Base-by-base conservation (phyloP, 2,329 filamentous ascomycete species). In the Fonsecaea erecta region DNA sequence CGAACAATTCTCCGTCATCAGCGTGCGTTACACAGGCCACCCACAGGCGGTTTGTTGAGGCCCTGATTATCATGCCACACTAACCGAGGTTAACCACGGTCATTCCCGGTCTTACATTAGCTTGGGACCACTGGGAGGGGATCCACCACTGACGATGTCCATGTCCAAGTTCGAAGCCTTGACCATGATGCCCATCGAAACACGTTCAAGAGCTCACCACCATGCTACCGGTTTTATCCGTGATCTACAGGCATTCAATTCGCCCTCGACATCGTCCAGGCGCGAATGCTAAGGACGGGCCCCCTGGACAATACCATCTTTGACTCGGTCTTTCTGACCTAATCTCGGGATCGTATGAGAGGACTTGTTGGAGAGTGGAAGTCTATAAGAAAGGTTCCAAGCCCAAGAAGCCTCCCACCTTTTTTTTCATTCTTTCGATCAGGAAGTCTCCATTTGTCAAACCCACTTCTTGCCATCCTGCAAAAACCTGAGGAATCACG, bases 41-140 rank as follows among this genome's bases (percentile, higher is more conserved):
- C 32, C 32, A 34, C 32, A 34, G 54, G 59, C 35, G 11, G n/a
- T n/a, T 55, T 26, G 37, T 48, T 46, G 24, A 9, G 16, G 57
- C 26, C 54, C 57, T 66, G 60, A 66, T 64, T 51, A 63, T 69
- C 67, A 69, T 63, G 56, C 67, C 64, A 69, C 67, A 48, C 66
- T 62, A 62, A 58, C 67, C 67, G 67, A 69, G 64, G 64, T 65
- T 69, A 65, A 35, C 48, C 52, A 52, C 64, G 64, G 59, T 46
- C 55, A 48, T 40, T 40, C 51, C 61, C 66, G 60, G 63, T 16
- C 51, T 66, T 61, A 52, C 53, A 43, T 59, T 54, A 52, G 28
- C 52, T 32, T 48, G 28, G n/a, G n/a, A n/a, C n/a, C n/a, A n/a
- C n/a, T n/a, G n/a, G 43, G 26, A 43, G 24, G 26, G 18, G 53